phyloP scores from a whole-genome alignment of 768 basidiomycete species.

The Phanerochaete carnosa region DNA sequence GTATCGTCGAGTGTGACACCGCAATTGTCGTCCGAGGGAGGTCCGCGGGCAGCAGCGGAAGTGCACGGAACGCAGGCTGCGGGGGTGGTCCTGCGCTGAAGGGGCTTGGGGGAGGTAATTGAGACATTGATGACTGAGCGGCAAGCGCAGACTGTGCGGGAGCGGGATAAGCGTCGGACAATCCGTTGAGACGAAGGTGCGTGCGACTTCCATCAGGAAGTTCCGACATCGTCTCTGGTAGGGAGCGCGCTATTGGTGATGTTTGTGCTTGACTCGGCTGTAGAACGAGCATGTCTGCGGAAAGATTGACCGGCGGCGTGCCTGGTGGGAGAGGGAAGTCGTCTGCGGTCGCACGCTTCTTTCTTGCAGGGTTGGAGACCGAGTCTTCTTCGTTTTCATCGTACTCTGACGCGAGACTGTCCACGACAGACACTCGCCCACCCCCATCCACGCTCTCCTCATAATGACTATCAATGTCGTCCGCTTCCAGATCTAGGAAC shows the following conservation, averaged over 20 bases:
- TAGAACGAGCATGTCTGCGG: slow-evolving; percentile 10
- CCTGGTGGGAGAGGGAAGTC: slow-evolving; percentile 52
- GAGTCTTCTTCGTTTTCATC: slow-evolving; percentile 3
- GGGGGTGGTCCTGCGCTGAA: slow-evolving; percentile 21
- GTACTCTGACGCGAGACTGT: slow-evolving; percentile 16
- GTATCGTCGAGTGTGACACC: slow-evolving; percentile 81
- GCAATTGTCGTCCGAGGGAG: slow-evolving; percentile 67
- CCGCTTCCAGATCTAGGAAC: slow-evolving; percentile 66
- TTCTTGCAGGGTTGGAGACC: not conserved
- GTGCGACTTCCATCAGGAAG: not conserved
- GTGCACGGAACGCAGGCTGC: slow-evolving; percentile 56
- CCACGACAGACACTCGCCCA: slow-evolving; percentile 17
- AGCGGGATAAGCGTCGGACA: slow-evolving; percentile 6
- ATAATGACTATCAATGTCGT: slow-evolving; percentile 34
- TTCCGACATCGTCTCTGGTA: not conserved
- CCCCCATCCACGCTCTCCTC: slow-evolving; percentile 16
- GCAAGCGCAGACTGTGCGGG: slow-evolving; percentile 12
- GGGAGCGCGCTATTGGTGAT: not conserved
- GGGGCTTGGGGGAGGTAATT: slow-evolving; percentile 16
- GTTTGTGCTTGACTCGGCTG: not conserved
- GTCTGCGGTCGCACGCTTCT: slow-evolving; percentile 41
- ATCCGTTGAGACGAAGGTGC: not conserved
- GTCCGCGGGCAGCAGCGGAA: slow-evolving; percentile 67
- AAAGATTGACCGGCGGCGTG: slow-evolving; percentile 10
- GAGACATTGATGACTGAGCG: slow-evolving; percentile 22